A percentile compares a stretch with the other conserved stretches of the same genome.
Evolutionary conservation across 148 eudicot genomes (phyloP).

Genomic region (Rhododendron ferrugineum): DNA sequence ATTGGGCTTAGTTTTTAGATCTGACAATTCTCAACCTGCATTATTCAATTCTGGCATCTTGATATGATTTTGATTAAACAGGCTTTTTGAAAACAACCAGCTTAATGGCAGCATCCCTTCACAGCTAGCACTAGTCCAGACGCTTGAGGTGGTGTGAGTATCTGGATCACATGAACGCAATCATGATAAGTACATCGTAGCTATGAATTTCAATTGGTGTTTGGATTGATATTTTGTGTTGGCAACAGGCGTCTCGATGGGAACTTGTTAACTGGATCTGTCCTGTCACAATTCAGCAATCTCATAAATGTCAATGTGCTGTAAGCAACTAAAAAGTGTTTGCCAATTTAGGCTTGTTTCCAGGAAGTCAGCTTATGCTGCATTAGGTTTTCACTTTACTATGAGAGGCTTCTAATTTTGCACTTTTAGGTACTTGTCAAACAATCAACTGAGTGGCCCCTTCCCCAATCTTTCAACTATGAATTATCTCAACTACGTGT

Average conservation of each 20-base stretch:
- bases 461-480: conserved; percentile 44
- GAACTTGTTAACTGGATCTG: conserved; percentile 50
- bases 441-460: conserved; percentile 53
- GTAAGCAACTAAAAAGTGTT: conserved; percentile 34
- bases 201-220: not conserved
- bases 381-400: not conserved
- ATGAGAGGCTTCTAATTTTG: no score
- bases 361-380: not conserved
- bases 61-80: conserved; percentile 15
- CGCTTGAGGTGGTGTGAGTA: conserved; percentile 72
- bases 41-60: not conserved
- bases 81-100: conserved; percentile 65
- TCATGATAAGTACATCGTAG: no score
- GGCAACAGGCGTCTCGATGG: conserved; percentile 61
- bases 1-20: not conserved
- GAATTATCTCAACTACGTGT: conserved; percentile 12
- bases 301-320: conserved; percentile 43
- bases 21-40: not conserved
- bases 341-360: not conserved
- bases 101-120: conserved; percentile 56
- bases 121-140: conserved; percentile 44
- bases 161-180: conserved; percentile 9
- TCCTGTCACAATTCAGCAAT: conserved; percentile 51
- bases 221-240: not conserved
- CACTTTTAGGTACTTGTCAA: conserved; percentile 58